These are phyloP conservation scores for Yamadazyma insecticola DNA, from an alignment of 805 yeast genomes.

Conservation along the genomic window DNA sequence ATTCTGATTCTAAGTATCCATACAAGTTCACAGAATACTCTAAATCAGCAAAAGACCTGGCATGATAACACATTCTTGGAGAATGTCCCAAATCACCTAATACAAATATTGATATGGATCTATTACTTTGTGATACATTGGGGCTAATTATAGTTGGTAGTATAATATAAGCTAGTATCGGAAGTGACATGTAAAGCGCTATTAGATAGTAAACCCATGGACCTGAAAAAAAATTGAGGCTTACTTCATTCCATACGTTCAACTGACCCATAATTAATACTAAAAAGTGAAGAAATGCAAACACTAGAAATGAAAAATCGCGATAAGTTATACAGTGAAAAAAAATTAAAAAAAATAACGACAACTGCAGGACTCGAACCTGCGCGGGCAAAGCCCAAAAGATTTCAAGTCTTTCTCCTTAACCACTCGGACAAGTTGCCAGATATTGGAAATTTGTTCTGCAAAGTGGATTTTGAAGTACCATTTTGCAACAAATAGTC, in stretches of 20 bases:
- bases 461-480: too few species aligned
- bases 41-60: slow-evolving; percentile 60
- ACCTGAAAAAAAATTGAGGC: slow-evolving; percentile 16
- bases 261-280: too few species aligned
- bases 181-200: slow-evolving; percentile 42
- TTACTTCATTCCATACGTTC: too few species aligned
- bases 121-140: slow-evolving; percentile 3
- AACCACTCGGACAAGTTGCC: slow-evolving; percentile 7
- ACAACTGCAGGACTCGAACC: slow-evolving; percentile 8
- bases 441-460: background rate
- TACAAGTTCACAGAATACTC: slow-evolving; percentile 79
- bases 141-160: slow-evolving; percentile 4
- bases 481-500: too few species aligned
- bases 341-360: slow-evolving; percentile 3
- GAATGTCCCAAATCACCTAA: slow-evolving; percentile 94
- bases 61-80: slow-evolving; percentile 92
- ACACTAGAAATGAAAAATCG: too few species aligned
- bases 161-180: slow-evolving; percentile 20
- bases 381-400: slow-evolving; percentile 7
- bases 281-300: too few species aligned
- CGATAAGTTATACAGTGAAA: too few species aligned
- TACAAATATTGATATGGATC: slow-evolving; percentile 70
- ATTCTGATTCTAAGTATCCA: slow-evolving; percentile 66
- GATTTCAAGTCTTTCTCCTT: slow-evolving; percentile 7
- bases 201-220: slow-evolving; percentile 44